phyloP scores from a whole-genome alignment of 1,139 yeast species.

The Saccharomyces hybrid region DNA sequence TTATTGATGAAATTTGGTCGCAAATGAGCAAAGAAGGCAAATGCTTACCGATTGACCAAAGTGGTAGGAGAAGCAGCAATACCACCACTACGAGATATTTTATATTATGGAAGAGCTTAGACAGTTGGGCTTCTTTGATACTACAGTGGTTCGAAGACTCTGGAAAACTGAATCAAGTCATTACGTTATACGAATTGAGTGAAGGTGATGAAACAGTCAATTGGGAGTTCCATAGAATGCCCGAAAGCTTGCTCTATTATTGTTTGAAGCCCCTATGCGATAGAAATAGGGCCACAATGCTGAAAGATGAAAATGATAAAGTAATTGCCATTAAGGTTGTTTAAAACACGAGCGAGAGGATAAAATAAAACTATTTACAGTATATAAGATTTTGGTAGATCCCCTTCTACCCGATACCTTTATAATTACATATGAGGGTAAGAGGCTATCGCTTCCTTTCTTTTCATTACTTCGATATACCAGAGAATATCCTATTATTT shows the following conservation, averaged over 20 bases:
- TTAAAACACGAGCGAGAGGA: conserved; percentile 7
- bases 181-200: conserved; percentile 73
- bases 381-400: background rate
- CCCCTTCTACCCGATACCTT: conserved; percentile 4
- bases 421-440: conserved; percentile 4
- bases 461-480: conserved; percentile 5
- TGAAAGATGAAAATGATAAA: conserved; percentile 49
- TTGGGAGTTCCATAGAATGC: conserved; percentile 57
- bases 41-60: conserved; percentile 18
- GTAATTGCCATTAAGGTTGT: conserved; percentile 65
- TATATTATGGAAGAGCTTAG: conserved; percentile 64
- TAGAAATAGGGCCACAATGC: conserved; percentile 59
- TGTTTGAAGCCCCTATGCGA: conserved; percentile 55
- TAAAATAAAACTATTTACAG: background rate
- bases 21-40: conserved; percentile 48
- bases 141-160: conserved; percentile 59
- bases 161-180: conserved; percentile 70
- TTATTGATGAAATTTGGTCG: conserved; percentile 48
- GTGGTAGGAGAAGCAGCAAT: conserved; percentile 6
- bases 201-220: conserved; percentile 55
- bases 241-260: conserved; percentile 46
- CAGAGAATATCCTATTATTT: conserved; percentile 46
- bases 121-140: conserved; percentile 68
- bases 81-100: conserved; percentile 36
- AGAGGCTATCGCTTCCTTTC: conserved; percentile 2